Conservation (phyloP, 169 alveolate genomes). For the Plasmodium knowlesi region DNA sequence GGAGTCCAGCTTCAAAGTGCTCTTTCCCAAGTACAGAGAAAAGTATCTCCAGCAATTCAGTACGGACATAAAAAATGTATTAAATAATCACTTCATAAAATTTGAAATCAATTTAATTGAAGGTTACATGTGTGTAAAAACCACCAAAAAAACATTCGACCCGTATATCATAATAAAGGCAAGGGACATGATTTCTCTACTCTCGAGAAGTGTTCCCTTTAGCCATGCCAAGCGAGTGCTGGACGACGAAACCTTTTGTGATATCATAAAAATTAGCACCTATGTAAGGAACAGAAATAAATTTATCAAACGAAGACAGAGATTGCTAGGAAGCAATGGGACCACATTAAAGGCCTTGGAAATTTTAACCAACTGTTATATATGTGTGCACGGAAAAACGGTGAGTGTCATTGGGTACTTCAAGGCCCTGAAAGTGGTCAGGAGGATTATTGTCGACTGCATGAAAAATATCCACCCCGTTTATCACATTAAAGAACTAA, state of each 20-base stretch:
- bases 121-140: slow-evolving; percentile 99
- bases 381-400: slow-evolving; percentile 98
- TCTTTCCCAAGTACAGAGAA: slow-evolving; percentile 99
- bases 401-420: slow-evolving; percentile 97
- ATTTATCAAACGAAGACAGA: slow-evolving; percentile 98
- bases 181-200: slow-evolving; percentile 97
- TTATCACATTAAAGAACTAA: slow-evolving; percentile 98
- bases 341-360: slow-evolving; percentile 98
- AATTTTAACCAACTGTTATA: slow-evolving; percentile 97
- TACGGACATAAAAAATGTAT: slow-evolving; percentile 93
- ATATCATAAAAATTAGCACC: slow-evolving; percentile 97
- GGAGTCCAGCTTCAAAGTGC: slow-evolving; percentile 97
- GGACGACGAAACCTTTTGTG: slow-evolving; percentile 95
- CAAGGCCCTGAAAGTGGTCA: slow-evolving; percentile 93
- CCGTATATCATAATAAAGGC: slow-evolving; percentile 98
- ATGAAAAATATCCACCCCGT: slow-evolving; percentile 99
- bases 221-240: slow-evolving; percentile 97
- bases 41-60: slow-evolving; percentile 96
- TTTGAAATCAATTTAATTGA: slow-evolving; percentile 97
- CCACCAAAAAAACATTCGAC: slow-evolving; percentile 98
- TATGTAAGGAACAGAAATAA: slow-evolving; percentile 95
- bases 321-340: slow-evolving; percentile 99
- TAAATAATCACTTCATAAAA: slow-evolving; percentile 89
- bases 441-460: slow-evolving; percentile 98
- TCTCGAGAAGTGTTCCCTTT: slow-evolving; percentile 99